phyloP scores from a whole-genome alignment of 176 grass and related monocot species.

The Saccharum spontaneum region DNA sequence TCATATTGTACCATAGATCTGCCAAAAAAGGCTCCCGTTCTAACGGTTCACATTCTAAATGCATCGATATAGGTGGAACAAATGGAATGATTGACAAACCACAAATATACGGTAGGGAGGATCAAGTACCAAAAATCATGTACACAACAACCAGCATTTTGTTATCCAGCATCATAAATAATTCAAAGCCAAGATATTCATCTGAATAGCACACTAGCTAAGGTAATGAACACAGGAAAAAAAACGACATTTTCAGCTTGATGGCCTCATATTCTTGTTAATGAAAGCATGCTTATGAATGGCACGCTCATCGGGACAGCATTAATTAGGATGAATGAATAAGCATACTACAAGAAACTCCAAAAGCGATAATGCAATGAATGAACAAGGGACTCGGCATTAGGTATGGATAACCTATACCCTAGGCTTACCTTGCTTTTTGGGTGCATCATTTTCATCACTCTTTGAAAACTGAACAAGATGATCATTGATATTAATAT shows the following conservation, averaged over 20 bases:
- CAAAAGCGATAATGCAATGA: background rate
- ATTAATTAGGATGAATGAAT: constrained; percentile 21
- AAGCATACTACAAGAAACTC: constrained; percentile 29
- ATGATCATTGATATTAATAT: constrained; percentile 97
- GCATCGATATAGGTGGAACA: background rate
- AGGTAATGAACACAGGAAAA: constrained; percentile 5
- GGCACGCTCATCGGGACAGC: background rate
- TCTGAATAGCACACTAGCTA: background rate
- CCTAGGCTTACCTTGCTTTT: constrained; percentile 48
- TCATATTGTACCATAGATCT: background rate
- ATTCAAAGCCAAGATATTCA: constrained; percentile 16
- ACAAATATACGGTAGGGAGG: background rate
- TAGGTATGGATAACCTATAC: background rate
- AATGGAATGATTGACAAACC: constrained; percentile 16
- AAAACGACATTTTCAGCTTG: constrained; percentile 1
- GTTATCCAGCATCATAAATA: constrained; percentile 17
- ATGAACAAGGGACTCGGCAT: background rate
- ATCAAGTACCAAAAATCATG: constrained; percentile 6
- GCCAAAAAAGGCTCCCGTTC: background rate
- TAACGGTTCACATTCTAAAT: background rate
- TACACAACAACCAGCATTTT: background rate
- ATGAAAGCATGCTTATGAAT: constrained; percentile 26
- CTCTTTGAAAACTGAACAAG: constrained; percentile 91
- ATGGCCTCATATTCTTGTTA: background rate
- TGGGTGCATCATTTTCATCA: constrained; percentile 47